Evolutionary conservation across 345 rosid genomes (phyloP).

Genomic region (Ailanthus altissimus): DNA sequence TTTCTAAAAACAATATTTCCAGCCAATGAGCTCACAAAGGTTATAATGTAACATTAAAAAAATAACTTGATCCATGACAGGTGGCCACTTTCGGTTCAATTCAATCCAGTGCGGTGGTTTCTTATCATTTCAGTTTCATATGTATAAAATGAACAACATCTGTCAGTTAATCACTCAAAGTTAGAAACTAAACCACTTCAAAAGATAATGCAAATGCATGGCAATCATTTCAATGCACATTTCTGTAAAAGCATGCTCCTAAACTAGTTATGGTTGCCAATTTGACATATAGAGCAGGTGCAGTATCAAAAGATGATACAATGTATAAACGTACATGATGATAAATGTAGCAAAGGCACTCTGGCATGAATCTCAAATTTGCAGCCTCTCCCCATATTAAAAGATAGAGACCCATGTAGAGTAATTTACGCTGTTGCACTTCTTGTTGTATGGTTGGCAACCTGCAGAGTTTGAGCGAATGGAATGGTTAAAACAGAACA

Average conservation of each 20-base stretch:
- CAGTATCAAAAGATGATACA: slow-evolving; percentile 16
- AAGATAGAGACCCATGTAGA: slow-evolving; percentile 96
- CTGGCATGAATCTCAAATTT: slow-evolving; percentile 98
- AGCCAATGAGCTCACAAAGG: neutral
- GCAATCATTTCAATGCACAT: neutral
- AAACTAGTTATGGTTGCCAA: neutral
- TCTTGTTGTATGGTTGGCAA: slow-evolving; percentile 99
- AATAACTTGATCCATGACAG: neutral
- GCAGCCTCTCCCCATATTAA: slow-evolving; percentile 99
- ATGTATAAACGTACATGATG: slow-evolving; percentile 77
- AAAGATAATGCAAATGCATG: neutral
- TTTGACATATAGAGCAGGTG: slow-evolving; percentile 15
- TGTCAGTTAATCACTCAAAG: neutral
- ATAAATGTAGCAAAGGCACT: slow-evolving; percentile 97
- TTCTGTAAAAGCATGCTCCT: neutral
- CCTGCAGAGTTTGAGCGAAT: slow-evolving; percentile 49
- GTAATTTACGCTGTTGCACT: slow-evolving; percentile 93
- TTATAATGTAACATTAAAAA: neutral
- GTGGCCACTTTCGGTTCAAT: neutral
- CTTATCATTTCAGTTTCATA: neutral
- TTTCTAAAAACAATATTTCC: neutral
- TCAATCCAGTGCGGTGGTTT: neutral
- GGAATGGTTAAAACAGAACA: slow-evolving; percentile 17
- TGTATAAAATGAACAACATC: neutral
- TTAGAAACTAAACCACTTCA: neutral